Percentiles rank a stretch among this genome's conserved stretches.
Conservation (phyloP, 2,329 filamentous ascomycete genomes). For the Alternaria solani region DNA sequence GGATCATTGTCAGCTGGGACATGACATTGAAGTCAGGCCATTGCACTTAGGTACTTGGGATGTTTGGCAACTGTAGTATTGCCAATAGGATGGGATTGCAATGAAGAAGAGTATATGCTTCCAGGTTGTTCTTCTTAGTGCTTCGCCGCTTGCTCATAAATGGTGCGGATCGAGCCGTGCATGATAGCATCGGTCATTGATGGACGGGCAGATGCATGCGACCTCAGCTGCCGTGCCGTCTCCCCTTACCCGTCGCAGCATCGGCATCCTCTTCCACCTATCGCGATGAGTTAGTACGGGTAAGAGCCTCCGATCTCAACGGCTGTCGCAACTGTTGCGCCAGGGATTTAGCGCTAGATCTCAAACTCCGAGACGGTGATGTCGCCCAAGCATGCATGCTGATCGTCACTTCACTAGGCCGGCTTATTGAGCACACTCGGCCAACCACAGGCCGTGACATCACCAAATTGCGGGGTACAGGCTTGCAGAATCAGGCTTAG, state of each 20-base stretch:
- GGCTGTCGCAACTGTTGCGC: not conserved
- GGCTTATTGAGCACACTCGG: constrained; percentile 4
- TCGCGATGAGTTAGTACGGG: not conserved
- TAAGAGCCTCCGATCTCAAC: not conserved
- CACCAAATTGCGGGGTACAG: constrained; percentile 17
- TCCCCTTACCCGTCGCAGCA: constrained; percentile 1
- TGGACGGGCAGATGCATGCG: not conserved
- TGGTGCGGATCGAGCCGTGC: not conserved
- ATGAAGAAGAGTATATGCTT: not conserved
- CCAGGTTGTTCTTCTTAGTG: not conserved
- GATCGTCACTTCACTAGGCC: constrained; percentile 15
- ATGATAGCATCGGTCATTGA: constrained; percentile 1
- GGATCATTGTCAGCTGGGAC: not conserved
- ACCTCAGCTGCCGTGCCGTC: constrained; percentile 8
- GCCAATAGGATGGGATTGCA: not conserved
- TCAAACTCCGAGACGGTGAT: constrained; percentile 13
- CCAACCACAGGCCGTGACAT: constrained; percentile 10
- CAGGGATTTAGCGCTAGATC: not conserved
- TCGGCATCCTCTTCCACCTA: not conserved
- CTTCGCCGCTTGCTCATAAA: not conserved
- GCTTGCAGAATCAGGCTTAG: constrained; percentile 13
- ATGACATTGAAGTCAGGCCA: not conserved
- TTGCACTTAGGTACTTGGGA: not conserved
- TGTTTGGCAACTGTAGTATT: not conserved
- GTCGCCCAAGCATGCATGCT: constrained; percentile 18